phyloP scores from a whole-genome alignment of 2,329 filamentous ascomycete genomes.

The Helicocarpus griseus region DNA sequence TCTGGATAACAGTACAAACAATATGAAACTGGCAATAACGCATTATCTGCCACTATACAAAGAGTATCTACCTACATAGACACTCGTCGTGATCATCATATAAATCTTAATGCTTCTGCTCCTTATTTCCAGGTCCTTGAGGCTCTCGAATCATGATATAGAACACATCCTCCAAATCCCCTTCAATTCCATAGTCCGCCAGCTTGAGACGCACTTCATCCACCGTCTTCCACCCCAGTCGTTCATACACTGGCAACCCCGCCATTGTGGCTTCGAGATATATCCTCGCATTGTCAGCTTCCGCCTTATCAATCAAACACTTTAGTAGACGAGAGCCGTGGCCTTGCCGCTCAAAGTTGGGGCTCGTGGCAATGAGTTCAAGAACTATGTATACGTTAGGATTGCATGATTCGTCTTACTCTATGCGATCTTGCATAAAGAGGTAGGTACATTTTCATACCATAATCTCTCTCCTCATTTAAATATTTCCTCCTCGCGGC shows the following conservation, averaged over 20 bases:
- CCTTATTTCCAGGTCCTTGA: neutral
- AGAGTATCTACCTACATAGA: no score
- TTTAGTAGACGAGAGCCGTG: slow-evolving; percentile 1
- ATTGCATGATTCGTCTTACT: neutral
- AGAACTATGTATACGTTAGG: neutral
- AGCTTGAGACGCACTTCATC: neutral
- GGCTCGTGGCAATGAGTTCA: slow-evolving; percentile 2
- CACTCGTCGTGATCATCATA: no score
- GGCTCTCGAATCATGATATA: slow-evolving; percentile 6
- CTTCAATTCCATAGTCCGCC: slow-evolving; percentile 5
- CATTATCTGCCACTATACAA: neutral
- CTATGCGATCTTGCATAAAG: neutral
- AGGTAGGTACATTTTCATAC: neutral
- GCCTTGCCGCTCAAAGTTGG: slow-evolving; percentile 1
- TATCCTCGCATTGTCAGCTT: slow-evolving; percentile 1
- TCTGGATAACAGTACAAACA: no score
- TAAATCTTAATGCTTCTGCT: slow-evolving; percentile 5
- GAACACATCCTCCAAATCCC: neutral
- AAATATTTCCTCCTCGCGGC: slow-evolving; percentile 2
- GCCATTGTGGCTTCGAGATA: slow-evolving; percentile 5
- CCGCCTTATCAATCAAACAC: slow-evolving; percentile 3
- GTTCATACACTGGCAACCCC: slow-evolving; percentile 2
- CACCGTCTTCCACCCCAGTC: slow-evolving; percentile 3
- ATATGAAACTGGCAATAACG: no score
- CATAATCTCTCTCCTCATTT: slow-evolving; percentile 5